phyloP scores from a whole-genome alignment of 192 early-diverging fungal genomes.

The Helicostylum pulchrum region DNA sequence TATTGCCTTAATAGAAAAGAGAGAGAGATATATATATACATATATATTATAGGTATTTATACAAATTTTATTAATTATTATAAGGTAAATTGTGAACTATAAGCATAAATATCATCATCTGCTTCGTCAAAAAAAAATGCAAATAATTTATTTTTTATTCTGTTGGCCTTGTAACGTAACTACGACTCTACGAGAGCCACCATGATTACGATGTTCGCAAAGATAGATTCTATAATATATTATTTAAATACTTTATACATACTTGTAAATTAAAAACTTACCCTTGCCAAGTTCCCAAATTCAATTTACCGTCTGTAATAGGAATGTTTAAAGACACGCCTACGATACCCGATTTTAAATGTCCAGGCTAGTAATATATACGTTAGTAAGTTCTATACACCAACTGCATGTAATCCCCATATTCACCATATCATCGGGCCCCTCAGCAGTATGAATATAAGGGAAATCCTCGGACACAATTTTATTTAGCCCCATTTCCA shows the following conservation, averaged over 20 bases:
- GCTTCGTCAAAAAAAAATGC: neutral
- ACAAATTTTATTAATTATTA: too few relatives aligned
- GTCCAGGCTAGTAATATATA: conserved; percentile 59
- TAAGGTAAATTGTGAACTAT: too few relatives aligned
- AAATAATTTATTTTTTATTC: conserved; percentile 22
- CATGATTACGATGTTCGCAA: conserved; percentile 67
- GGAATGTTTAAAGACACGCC: conserved; percentile 87
- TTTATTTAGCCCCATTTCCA: conserved; percentile 83
- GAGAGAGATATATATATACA: too few relatives aligned
- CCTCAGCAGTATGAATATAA: conserved; percentile 83
- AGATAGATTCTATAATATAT: conserved; percentile 57
- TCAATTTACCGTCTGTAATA: conserved; percentile 72
- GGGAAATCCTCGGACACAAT: conserved; percentile 76
- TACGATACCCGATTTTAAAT: conserved; percentile 80
- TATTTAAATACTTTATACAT: neutral
- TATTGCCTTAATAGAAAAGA: too few relatives aligned
- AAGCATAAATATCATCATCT: too few relatives aligned
- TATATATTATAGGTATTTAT: too few relatives aligned
- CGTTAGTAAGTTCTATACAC: neutral
- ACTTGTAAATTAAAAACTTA: conserved; percentile 20
- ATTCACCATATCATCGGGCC: conserved; percentile 80
- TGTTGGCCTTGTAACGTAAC: conserved; percentile 78
- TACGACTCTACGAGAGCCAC: conserved; percentile 59
- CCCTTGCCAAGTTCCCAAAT: conserved; percentile 86
- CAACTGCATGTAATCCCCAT: neutral